phyloP scores from a whole-genome alignment of 208 protist genomes.

The Trypanosoma melophagium region DNA sequence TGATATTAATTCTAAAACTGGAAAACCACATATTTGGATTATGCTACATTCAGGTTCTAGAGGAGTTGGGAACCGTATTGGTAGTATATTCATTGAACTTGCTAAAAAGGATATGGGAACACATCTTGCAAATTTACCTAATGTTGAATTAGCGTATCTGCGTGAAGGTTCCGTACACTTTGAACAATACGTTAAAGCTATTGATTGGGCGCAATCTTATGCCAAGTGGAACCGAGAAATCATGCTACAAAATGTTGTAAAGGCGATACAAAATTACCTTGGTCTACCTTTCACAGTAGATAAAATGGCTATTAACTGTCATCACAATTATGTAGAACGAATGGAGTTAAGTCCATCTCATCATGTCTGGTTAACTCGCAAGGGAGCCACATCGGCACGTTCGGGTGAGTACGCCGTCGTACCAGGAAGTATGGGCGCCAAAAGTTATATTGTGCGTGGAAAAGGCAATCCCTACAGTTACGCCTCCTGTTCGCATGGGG shows the following conservation, averaged over 20 bases:
- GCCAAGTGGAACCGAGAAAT: conserved; percentile 76
- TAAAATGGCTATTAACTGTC: conserved; percentile 79
- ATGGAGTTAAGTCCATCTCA: conserved; percentile 26
- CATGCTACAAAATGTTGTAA: conserved; percentile 78
- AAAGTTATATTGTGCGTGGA: conserved; percentile 87
- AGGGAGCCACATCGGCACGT: conserved; percentile 82
- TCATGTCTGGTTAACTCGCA: conserved; percentile 83
- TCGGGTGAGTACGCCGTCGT: conserved; percentile 82
- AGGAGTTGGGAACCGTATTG: conserved; percentile 90
- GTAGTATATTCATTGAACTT: conserved; percentile 75
- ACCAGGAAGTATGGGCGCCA: conserved; percentile 85
- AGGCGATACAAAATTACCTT: conserved; percentile 47
- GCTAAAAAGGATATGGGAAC: conserved; percentile 81
- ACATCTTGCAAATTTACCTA: conserved; percentile 47
- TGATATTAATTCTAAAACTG: conserved; percentile 8
- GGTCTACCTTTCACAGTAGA: conserved; percentile 40
- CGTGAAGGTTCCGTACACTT: conserved; percentile 77
- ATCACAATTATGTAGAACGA: conserved; percentile 90
- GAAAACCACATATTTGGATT: conserved; percentile 64
- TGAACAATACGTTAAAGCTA: conserved; percentile 77
- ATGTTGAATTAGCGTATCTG: conserved; percentile 79
- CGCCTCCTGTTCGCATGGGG: conserved; percentile 83
- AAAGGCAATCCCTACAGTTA: conserved; percentile 75
- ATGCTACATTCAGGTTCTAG: conserved; percentile 91
- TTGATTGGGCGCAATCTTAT: conserved; percentile 85